A percentile compares a stretch with the other conserved stretches of the same genome.
phyloP scores from a whole-genome alignment of 108 stramenopile genomes.

The Nitzschia sp. region DNA sequence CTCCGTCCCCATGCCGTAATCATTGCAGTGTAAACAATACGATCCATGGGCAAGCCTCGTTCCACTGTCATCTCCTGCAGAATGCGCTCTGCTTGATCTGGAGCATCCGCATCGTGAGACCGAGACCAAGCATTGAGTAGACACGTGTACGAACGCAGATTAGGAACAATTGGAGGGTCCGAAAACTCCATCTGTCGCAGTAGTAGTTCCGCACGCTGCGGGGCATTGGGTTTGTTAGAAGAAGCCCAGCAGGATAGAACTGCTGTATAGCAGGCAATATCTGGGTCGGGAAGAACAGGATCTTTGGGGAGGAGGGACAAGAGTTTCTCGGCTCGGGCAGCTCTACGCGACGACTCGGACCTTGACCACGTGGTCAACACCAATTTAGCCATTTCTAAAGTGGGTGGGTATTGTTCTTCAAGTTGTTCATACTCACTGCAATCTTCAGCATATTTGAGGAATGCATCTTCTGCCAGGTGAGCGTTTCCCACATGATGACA shows the following conservation, averaged over 20 bases:
- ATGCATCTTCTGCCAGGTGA: conserved; percentile 29
- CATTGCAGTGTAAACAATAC: conserved; percentile 62
- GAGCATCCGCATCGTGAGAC: conserved; percentile 22
- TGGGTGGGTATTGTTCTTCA: conserved; percentile 3
- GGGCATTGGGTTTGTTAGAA: conserved; percentile 17
- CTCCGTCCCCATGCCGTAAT: conserved; percentile 49
- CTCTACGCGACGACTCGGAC: conserved; percentile 26
- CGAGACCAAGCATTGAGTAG: conserved; percentile 35
- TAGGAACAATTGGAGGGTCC: conserved; percentile 5
- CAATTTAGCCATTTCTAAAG: conserved; percentile 21
- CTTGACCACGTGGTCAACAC: conserved; percentile 28
- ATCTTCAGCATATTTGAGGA: conserved; percentile 23
- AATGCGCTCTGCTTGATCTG: conserved; percentile 21
- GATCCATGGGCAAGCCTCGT: conserved; percentile 55
- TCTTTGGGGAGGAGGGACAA: conserved; percentile 19
- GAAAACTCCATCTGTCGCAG: conserved; percentile 26
- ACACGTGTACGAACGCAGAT: conserved; percentile 27
- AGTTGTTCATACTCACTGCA: neutral
- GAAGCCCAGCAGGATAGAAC: conserved; percentile 29
- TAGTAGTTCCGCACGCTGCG: conserved; percentile 22
- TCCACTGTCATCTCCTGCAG: conserved; percentile 22
- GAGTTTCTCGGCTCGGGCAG: conserved; percentile 27
- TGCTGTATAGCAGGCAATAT: conserved; percentile 26
- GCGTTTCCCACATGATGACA: conserved; percentile 19
- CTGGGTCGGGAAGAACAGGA: conserved; percentile 17